Percentiles rank a stretch among this genome's conserved stretches.
These are phyloP conservation scores for Amanita thiersii DNA, from an alignment of 768 basidiomycete genomes.

Conservation along the genomic window DNA sequence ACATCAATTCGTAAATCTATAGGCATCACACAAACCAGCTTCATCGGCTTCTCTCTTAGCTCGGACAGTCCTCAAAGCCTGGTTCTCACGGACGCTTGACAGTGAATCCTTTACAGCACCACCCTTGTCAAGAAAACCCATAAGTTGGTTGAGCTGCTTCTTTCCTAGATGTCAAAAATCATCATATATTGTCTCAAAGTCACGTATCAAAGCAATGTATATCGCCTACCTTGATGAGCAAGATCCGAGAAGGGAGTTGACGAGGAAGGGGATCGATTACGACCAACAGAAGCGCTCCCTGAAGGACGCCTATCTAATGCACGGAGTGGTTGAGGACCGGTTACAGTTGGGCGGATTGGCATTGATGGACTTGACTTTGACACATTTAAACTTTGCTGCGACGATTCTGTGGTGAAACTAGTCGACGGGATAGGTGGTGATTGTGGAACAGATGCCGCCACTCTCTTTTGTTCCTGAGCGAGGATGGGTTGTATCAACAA, in stretches of 20 bases:
- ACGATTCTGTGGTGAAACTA: slow-evolving; percentile 18
- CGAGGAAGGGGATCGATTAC: slow-evolving; percentile 76
- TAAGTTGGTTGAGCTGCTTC: slow-evolving; percentile 79
- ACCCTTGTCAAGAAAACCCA: slow-evolving; percentile 78
- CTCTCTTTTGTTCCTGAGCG: slow-evolving; percentile 57
- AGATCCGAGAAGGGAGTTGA: slow-evolving; percentile 80
- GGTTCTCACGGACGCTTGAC: slow-evolving; percentile 48
- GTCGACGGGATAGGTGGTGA: slow-evolving; percentile 23
- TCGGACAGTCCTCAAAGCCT: slow-evolving; percentile 67
- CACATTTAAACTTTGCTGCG: slow-evolving; percentile 24
- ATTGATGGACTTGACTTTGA: slow-evolving; percentile 38
- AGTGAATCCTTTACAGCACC: slow-evolving; percentile 52
- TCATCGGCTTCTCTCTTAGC: slow-evolving; percentile 89
- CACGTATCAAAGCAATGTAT: background rate
- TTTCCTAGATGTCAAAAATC: slow-evolving; percentile 43
- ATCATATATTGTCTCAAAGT: slow-evolving; percentile 9
- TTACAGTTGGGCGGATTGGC: slow-evolving; percentile 45
- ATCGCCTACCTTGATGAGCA: slow-evolving; percentile 63
- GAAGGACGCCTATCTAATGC: slow-evolving; percentile 73
- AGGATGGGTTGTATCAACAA: background rate
- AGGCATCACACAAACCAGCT: slow-evolving; percentile 46
- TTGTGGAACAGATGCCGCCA: slow-evolving; percentile 27
- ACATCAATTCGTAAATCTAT: background rate
- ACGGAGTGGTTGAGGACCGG: slow-evolving; percentile 66
- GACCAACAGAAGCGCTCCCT: slow-evolving; percentile 38